These are phyloP conservation scores for Populus nigra DNA, from an alignment of 345 rosid species.

Conservation along the genomic window DNA sequence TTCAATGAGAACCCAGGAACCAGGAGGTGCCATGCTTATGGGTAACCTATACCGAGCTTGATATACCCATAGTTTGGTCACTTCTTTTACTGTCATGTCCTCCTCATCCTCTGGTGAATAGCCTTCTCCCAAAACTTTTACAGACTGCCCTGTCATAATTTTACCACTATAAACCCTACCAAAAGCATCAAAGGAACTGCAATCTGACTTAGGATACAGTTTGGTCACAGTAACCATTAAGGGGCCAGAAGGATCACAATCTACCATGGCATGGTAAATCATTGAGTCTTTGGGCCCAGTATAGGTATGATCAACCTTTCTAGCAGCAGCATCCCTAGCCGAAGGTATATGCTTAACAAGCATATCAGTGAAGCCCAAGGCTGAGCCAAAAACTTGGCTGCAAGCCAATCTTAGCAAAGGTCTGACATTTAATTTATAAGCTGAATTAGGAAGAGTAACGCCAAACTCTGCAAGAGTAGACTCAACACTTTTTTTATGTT, in stretches of 20 bases:
- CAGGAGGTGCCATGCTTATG: slow-evolving; percentile 92
- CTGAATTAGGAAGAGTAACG: slow-evolving; percentile 83
- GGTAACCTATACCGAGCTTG: slow-evolving; percentile 93
- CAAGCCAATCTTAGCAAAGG: slow-evolving; percentile 90
- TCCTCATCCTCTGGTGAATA: slow-evolving; percentile 98
- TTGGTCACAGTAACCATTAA: slow-evolving; percentile 95
- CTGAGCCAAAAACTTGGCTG: slow-evolving; percentile 91
- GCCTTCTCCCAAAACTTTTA: slow-evolving; percentile 90
- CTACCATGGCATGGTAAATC: slow-evolving; percentile 76
- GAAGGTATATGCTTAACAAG: slow-evolving; percentile 93
- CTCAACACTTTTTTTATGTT: slow-evolving; percentile 96
- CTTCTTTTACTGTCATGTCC: slow-evolving; percentile 93
- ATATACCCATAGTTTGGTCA: slow-evolving; percentile 88
- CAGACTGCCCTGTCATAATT: slow-evolving; percentile 90
- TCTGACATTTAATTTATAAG: slow-evolving; percentile 86
- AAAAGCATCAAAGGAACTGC: slow-evolving; percentile 93
- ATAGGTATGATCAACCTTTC: slow-evolving; percentile 78
- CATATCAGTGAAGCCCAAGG: slow-evolving; percentile 97
- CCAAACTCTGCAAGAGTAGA: slow-evolving; percentile 94
- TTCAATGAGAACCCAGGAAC: slow-evolving; percentile 97
- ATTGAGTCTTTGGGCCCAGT: slow-evolving; percentile 73
- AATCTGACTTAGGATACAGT: slow-evolving; percentile 93
- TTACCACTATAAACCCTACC: slow-evolving; percentile 91
- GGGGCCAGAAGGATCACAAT: slow-evolving; percentile 85
- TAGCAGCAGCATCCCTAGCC: slow-evolving; percentile 75